phyloP scores from a whole-genome alignment of 305 asterid species.

The Fraxinus albicans region DNA sequence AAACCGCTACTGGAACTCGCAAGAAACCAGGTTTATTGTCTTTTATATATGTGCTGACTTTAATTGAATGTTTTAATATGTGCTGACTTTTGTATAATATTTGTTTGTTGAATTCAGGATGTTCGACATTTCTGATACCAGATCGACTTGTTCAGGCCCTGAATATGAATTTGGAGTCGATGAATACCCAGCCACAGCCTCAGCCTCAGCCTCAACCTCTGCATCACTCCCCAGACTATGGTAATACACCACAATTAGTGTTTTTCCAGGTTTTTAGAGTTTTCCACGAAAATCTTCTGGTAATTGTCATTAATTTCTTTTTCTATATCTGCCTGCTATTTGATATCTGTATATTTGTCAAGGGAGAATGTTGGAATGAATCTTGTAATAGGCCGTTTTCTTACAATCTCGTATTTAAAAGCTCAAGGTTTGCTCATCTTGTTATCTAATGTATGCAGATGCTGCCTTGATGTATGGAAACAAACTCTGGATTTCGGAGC shows the following conservation, averaged over 20 bases:
- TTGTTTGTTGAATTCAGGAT: constrained; percentile 26
- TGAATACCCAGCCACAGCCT: constrained; percentile 28
- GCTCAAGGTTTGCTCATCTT: background rate
- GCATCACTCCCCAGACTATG: constrained; percentile 19
- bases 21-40: constrained; percentile 49
- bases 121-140: constrained; percentile 56
- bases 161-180: constrained; percentile 49
- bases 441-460: background rate
- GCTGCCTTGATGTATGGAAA: constrained; percentile 17
- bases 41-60: too few species aligned
- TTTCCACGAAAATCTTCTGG: background rate
- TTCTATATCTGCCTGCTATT: background rate
- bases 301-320: background rate
- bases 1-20: constrained; percentile 40
- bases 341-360: background rate
- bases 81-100: background rate
- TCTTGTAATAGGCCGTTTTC: background rate
- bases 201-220: background rate
- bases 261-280: background rate
- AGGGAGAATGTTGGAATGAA: background rate
- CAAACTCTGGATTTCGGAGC: constrained; percentile 25
- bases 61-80: background rate
- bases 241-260: constrained; percentile 18
- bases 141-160: constrained; percentile 65
- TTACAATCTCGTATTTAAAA: background rate